phyloP scores from a whole-genome alignment of 306 rosid genomes.

The Castanea mollissima region DNA sequence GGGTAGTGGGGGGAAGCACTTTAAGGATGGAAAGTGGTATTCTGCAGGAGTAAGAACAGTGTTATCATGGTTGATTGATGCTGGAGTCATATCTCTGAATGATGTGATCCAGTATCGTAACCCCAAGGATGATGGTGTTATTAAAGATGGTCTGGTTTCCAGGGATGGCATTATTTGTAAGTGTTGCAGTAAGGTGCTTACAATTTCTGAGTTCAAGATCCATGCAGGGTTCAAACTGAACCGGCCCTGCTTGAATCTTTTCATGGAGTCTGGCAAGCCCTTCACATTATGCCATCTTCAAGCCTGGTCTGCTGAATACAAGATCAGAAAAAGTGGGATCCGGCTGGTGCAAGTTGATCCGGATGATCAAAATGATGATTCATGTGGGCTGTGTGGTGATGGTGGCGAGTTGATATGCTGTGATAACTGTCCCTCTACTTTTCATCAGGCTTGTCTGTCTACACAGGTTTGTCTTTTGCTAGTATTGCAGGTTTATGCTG shows the following conservation, averaged over 20 bases:
- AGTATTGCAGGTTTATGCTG: constrained; percentile 18
- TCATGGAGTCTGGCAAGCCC: constrained; percentile 84
- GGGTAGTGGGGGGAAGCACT: constrained; percentile 64
- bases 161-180: constrained; percentile 80
- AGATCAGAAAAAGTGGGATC: constrained; percentile 59
- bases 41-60: constrained; percentile 66
- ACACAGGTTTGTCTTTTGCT: constrained; percentile 61
- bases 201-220: constrained; percentile 76
- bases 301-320: constrained; percentile 99
- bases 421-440: constrained; percentile 95
- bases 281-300: constrained; percentile 92
- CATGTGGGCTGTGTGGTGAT: constrained; percentile 91
- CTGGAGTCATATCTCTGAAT: constrained; percentile 61
- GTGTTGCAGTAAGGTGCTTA: constrained; percentile 64
- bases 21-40: constrained; percentile 64
- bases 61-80: constrained; percentile 82
- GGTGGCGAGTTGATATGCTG: constrained; percentile 97
- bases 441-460: constrained; percentile 82
- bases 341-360: constrained; percentile 52
- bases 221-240: constrained; percentile 78
- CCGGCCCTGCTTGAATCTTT: constrained; percentile 91
- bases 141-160: constrained; percentile 75
- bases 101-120: constrained; percentile 76
- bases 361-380: constrained; percentile 85
- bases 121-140: constrained; percentile 55